These are phyloP conservation scores for Boletus vinaceobasis DNA, from an alignment of 768 basidiomycete genomes.

Conservation along the genomic window DNA sequence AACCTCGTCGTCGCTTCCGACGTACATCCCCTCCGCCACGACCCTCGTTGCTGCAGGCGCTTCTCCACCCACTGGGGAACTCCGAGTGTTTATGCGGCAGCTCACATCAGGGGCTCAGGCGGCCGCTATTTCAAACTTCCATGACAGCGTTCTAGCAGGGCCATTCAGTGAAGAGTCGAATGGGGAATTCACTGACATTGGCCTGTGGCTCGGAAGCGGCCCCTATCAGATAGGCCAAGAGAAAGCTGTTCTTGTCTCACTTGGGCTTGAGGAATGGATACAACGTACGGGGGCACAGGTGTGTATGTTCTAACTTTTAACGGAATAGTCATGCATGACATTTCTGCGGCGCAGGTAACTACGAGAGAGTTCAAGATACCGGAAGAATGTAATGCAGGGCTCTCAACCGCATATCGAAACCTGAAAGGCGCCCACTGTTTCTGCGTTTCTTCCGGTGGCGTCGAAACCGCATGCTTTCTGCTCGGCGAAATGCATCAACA, in stretches of 20 bases:
- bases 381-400: constrained; percentile 9
- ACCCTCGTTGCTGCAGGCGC: constrained; percentile 9
- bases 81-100: constrained; percentile 10
- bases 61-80: constrained; percentile 4
- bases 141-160: constrained; percentile 54
- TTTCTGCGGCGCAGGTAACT: constrained; percentile 15
- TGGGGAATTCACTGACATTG: constrained; percentile 54
- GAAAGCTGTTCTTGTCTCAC: constrained; percentile 30
- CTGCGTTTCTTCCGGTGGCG: constrained; percentile 12
- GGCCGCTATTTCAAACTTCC: constrained; percentile 37
- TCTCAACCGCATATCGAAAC: constrained; percentile 6
- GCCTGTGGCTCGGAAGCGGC: constrained; percentile 49
- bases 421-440: constrained; percentile 14
- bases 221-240: constrained; percentile 30
- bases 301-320: not conserved
- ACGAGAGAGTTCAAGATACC: constrained; percentile 13
- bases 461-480: constrained; percentile 36
- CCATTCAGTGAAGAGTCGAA: constrained; percentile 44
- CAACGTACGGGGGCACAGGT: constrained; percentile 12
- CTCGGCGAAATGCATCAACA: constrained; percentile 29
- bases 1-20: constrained; percentile 2
- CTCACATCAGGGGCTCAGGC: constrained; percentile 40
- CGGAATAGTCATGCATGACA: constrained; percentile 5
- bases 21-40: constrained; percentile 13
- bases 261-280: constrained; percentile 31